Base-by-base conservation (phyloP, 257 asterid species). In the Solanum chiquidenum region DNA sequence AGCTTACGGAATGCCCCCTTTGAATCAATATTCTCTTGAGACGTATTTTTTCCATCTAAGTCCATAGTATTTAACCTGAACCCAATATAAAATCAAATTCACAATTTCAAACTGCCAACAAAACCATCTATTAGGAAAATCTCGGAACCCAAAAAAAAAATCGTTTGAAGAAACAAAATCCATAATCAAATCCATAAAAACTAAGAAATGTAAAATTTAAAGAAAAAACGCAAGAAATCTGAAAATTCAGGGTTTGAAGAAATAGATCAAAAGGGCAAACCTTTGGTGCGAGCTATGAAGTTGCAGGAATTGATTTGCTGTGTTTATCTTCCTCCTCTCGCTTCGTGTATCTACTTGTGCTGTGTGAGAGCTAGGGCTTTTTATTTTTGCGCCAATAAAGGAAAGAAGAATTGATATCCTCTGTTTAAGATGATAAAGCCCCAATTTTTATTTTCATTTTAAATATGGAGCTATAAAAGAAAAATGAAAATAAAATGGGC, bases 1-100 rank as follows among this genome's bases (percentile, higher is more conserved):
- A 95, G 98, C 98, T 94, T 97, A 89, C 98, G 95, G 89, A 97
- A 97, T 58, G 93, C 94, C 7, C 94, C 90, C 90, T 89, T 92
- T 20, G 91, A 68, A 86, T 95, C 85, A 83, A 69, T 89, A 66
- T 87, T 88, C 27, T 93, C 96, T 88, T 64, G 88, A 85, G 88
- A 89, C 16, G 89, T 83, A 40, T 66, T 83, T 66, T 68, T 90
- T 72, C 52, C 83, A 69, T 91, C 88, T 68, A 94, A 91, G 88
- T 91, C 96, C 98, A 95, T 95, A 49, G 84, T 44, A 71, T 73
- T 86, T 88, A 88, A 60, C 91, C 91, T 89, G 68, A 40, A 80
- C 68, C 55, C 76, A 64, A 29, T 13, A 33, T 44, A 13, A 60
- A 83, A 83, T 68, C 49, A 60, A 83, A 60, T 60, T 31, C 23